A percentile compares a stretch with the other conserved stretches of the same genome.
phyloP scores from a whole-genome alignment of 768 basidiomycete genomes.

The Kwoniella pini region DNA sequence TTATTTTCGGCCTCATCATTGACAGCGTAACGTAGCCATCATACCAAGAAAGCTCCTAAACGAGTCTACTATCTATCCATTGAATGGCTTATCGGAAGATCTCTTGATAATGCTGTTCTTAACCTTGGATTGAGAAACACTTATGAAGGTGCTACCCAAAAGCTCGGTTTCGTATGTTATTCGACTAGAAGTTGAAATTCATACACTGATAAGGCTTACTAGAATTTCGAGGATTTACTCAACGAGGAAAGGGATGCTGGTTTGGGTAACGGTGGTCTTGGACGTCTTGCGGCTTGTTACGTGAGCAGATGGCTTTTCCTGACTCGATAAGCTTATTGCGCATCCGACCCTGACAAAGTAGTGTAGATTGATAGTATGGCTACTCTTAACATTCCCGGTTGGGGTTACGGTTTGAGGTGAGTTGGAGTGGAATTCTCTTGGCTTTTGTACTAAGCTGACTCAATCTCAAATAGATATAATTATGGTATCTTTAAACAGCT shows the following conservation, averaged over 20 bases:
- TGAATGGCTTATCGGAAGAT: slow-evolving; percentile 65
- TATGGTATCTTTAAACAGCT: slow-evolving; percentile 96
- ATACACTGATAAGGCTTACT: background rate
- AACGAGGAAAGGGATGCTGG: slow-evolving; percentile 90
- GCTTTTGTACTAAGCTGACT: slow-evolving; percentile 6
- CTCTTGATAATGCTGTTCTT: slow-evolving; percentile 69
- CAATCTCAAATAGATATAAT: slow-evolving; percentile 57
- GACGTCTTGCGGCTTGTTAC: slow-evolving; percentile 95
- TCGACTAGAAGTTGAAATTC: background rate
- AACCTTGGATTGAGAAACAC: slow-evolving; percentile 81
- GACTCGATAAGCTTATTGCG: background rate
- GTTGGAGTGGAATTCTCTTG: background rate
- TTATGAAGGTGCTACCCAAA: slow-evolving; percentile 67
- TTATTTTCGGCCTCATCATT: background rate
- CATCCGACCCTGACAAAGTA: slow-evolving; percentile 1
- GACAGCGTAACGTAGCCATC: slow-evolving; percentile 35
- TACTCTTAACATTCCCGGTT: slow-evolving; percentile 84
- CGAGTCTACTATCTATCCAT: slow-evolving; percentile 84
- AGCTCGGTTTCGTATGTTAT: slow-evolving; percentile 70
- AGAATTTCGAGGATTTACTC: slow-evolving; percentile 77
- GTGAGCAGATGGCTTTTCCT: slow-evolving; percentile 55
- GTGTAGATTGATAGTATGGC: slow-evolving; percentile 70
- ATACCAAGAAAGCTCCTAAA: slow-evolving; percentile 55
- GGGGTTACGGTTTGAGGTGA: slow-evolving; percentile 92
- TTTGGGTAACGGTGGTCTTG: slow-evolving; percentile 92